Conservation (phyloP, 306 rosid species). For the Quercus gilva region DNA sequence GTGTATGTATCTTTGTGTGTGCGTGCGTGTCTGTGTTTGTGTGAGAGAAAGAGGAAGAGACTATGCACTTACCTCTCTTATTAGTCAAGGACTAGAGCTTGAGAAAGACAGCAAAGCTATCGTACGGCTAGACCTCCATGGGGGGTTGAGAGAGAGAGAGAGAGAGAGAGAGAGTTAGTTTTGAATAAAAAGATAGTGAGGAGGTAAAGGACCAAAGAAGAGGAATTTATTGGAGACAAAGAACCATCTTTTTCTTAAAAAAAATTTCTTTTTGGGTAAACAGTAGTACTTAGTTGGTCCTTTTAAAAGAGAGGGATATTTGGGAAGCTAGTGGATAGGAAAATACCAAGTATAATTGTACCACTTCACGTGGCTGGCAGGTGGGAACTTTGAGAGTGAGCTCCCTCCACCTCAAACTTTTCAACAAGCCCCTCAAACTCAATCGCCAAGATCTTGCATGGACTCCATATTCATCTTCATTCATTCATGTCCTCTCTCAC, state of each 20-base stretch:
- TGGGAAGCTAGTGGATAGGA: constrained; percentile 48
- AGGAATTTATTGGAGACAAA: constrained; percentile 49
- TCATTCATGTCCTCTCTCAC: no score
- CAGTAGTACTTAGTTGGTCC: constrained; percentile 48
- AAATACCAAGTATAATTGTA: constrained; percentile 38
- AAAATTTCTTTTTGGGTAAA: constrained; percentile 42
- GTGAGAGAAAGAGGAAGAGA: neutral
- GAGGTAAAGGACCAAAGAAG: constrained; percentile 32
- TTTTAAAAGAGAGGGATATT: constrained; percentile 33
- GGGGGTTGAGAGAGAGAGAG: constrained; percentile 30
- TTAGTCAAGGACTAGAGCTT: constrained; percentile 30
- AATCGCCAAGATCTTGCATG: constrained; percentile 17
- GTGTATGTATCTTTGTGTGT: neutral
- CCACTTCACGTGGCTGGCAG: constrained; percentile 84
- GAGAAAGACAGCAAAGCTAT: constrained; percentile 66
- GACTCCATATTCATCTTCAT: constrained; percentile 9
- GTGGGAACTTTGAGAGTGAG: constrained; percentile 37
- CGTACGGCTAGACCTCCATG: constrained; percentile 28
- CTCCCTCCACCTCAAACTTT: neutral
- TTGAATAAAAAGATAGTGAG: constrained; percentile 27
- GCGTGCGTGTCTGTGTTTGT: neutral
- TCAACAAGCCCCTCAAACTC: neutral
- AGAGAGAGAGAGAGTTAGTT: constrained; percentile 6
- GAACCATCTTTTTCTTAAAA: constrained; percentile 35
- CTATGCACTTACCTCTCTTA: constrained; percentile 18